Evolutionary conservation across 2,329 filamentous ascomycete species (phyloP), one percentile per base, ranked within the genome.

Genomic region (Karstenula rhodostoma): DNA sequence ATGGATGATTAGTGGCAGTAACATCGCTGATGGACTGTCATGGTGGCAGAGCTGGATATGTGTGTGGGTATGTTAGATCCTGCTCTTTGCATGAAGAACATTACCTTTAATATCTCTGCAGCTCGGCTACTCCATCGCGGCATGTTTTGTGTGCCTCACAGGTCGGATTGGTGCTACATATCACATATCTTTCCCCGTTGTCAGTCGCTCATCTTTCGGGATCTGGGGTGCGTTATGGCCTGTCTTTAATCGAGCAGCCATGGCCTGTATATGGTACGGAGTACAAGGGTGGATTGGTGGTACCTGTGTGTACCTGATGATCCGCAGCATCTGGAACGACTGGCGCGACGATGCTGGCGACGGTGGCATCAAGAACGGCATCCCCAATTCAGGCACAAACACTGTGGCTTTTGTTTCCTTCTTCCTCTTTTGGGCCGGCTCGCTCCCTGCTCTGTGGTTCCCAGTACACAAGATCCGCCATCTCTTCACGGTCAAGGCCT

Each of bases 141-240:
- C 84, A 33, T 81, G 80, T 73, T 96, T 97, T 78, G 71, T 75
- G 12, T 90, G 88, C 71, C 63, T 89, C 65, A 96, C 91, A 6
- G 93, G 92, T 65, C 88, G 92, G 51, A 94, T 96, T 52, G 94
- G 93, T 60, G 91, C 93, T 9, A 87, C 86, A 22, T 97, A 97
- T 76, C 93, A 97, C 75, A 92, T 97, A 65, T 90, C 91, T 1
- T 97, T 97, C 75, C 93, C 94, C 0, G 91, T 97, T 37, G 89
- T 90, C 33, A 86, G 85, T 66, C 84, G 94, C 58, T 84, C 91
- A 0, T 92, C 89, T 0, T 97, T 96, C 70, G 94, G 94, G 15
- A 90, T 96, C 58, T 97, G 91, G 91, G 94, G 94, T 1, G 89
- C 89, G 29, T 79, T 96, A 54, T 96, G 93, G 93, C 93, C 93